These are phyloP conservation scores for Trametes maxima DNA, from an alignment of 768 basidiomycete genomes.

Conservation along the genomic window DNA sequence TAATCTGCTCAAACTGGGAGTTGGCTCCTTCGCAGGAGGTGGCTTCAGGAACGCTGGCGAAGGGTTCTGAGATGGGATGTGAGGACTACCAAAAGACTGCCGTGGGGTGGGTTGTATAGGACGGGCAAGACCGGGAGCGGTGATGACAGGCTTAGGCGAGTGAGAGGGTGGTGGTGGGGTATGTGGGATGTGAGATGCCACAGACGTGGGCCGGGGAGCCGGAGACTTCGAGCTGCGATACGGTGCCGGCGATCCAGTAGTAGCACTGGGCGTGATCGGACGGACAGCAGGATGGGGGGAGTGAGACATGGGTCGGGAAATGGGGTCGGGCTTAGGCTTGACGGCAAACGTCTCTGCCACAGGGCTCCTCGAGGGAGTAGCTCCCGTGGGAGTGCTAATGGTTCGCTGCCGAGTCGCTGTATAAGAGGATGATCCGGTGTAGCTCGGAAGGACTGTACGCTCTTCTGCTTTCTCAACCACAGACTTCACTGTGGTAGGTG, in stretches of 20 bases:
- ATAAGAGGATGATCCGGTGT: constrained; percentile 30
- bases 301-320: constrained; percentile 12
- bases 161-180: constrained; percentile 27
- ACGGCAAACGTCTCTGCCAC: neutral
- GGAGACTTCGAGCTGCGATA: constrained; percentile 18
- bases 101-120: constrained; percentile 55
- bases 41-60: constrained; percentile 65
- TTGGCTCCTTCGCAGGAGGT: constrained; percentile 64
- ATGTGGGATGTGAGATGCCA: constrained; percentile 20
- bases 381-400: constrained; percentile 48
- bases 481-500: constrained; percentile 37
- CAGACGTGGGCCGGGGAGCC: constrained; percentile 11
- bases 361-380: constrained; percentile 4
- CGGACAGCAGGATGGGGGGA: constrained; percentile 11
- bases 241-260: constrained; percentile 1
- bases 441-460: constrained; percentile 33
- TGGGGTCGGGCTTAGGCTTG: constrained; percentile 12
- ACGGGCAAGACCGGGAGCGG: constrained; percentile 47
- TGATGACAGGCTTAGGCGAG: constrained; percentile 28
- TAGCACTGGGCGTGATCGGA: constrained; percentile 12
- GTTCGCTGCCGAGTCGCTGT: constrained; percentile 48
- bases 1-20: constrained; percentile 79
- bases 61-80: constrained; percentile 45
- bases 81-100: constrained; percentile 44
- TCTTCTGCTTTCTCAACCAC: constrained; percentile 44